A percentile compares a stretch with the other conserved stretches of the same genome.
Conservation (phyloP, 805 yeast species). For the Monosporozyma yasuniensis region DNA sequence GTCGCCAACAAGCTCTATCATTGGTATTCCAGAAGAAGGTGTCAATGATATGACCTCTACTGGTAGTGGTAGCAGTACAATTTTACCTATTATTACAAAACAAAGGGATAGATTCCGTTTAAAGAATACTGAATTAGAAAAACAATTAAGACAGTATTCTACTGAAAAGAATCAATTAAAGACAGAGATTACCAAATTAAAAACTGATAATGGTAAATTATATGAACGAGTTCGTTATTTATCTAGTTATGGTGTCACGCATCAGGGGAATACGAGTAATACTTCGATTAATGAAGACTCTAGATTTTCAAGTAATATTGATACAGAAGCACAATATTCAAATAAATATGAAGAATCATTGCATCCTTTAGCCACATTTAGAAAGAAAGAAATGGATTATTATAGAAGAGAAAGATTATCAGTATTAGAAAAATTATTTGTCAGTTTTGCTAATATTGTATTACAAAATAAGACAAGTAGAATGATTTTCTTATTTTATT, state of each 20-base stretch:
- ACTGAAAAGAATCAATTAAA: slow-evolving; percentile 49
- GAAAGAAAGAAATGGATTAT: slow-evolving; percentile 68
- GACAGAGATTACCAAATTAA: slow-evolving; percentile 52
- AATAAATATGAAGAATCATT: slow-evolving; percentile 64
- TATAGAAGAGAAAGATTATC: slow-evolving; percentile 57
- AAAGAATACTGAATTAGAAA: slow-evolving; percentile 77
- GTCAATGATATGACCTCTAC: slow-evolving; percentile 10
- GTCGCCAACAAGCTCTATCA: slow-evolving; percentile 47
- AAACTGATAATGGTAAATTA: slow-evolving; percentile 66
- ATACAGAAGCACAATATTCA: slow-evolving; percentile 53
- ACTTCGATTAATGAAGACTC: neutral
- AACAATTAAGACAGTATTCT: slow-evolving; percentile 56
- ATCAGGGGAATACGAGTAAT: slow-evolving; percentile 22
- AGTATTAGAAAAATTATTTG: slow-evolving; percentile 70
- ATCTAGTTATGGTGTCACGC: slow-evolving; percentile 38
- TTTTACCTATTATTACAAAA: slow-evolving; percentile 81
- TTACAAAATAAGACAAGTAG: slow-evolving; percentile 66
- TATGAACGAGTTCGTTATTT: slow-evolving; percentile 69
- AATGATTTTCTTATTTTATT: slow-evolving; percentile 62
- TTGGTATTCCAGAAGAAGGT: slow-evolving; percentile 36
- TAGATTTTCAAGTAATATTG: slow-evolving; percentile 23
- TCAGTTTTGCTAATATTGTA: slow-evolving; percentile 63
- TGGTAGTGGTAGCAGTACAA: slow-evolving; percentile 34
- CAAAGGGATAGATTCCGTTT: slow-evolving; percentile 89
- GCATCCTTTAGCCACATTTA: slow-evolving; percentile 77